Evolutionary conservation across 768 basidiomycete genomes (phyloP).

Genomic region (Kwoniella botswanensis): DNA sequence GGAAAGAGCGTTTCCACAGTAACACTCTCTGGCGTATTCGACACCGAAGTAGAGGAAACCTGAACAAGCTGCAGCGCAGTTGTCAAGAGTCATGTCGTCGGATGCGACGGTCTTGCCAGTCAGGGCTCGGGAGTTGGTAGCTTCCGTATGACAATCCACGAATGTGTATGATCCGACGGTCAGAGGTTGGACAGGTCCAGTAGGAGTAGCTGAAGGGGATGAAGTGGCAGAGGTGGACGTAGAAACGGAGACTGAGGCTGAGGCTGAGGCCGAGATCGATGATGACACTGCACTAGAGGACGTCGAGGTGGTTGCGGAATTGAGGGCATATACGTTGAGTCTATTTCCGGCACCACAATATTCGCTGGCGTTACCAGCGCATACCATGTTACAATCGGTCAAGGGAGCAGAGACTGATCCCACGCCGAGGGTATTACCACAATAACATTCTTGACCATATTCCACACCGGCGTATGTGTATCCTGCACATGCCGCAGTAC

Average conservation of each 20-base stretch:
- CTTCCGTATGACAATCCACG: constrained; percentile 52
- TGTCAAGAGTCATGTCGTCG: constrained; percentile 64
- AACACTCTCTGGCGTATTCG: constrained; percentile 63
- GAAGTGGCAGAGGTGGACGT: constrained; percentile 7
- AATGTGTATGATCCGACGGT: constrained; percentile 37
- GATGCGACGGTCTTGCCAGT: constrained; percentile 55
- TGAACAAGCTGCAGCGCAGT: constrained; percentile 68
- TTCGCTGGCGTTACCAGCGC: constrained; percentile 68
- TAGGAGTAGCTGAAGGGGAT: constrained; percentile 14
- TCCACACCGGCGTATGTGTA: constrained; percentile 74
- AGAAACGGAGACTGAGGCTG: constrained; percentile 20
- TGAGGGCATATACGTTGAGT: constrained; percentile 25
- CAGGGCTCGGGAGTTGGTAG: constrained; percentile 36
- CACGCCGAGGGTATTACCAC: constrained; percentile 70
- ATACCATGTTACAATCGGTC: constrained; percentile 70
- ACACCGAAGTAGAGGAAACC: constrained; percentile 72
- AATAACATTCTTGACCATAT: constrained; percentile 61
- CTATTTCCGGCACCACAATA: constrained; percentile 45
- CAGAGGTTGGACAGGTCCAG: constrained; percentile 32
- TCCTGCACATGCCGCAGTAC: constrained; percentile 68
- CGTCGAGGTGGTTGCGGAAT: constrained; percentile 30
- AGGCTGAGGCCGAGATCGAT: constrained; percentile 7
- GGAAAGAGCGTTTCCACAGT: constrained; percentile 70
- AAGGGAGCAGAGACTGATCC: constrained; percentile 61
- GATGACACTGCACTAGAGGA: constrained; percentile 7